Base-by-base conservation (phyloP, 164 flowering plant species). In the Cinnamomum chago region DNA sequence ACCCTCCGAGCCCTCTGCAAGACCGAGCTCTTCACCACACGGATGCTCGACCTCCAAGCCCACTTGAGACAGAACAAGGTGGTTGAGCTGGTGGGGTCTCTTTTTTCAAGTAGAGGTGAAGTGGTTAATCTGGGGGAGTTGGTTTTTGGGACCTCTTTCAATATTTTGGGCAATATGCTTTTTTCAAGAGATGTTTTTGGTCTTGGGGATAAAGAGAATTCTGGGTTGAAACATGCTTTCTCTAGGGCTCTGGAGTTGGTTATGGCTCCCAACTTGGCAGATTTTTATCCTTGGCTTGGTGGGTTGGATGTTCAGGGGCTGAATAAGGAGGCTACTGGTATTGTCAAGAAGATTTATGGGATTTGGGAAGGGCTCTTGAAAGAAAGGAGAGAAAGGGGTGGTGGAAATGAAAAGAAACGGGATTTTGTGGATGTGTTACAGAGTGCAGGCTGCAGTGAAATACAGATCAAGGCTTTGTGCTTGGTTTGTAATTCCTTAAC, bases 1-100 rank as follows among this genome's bases (percentile, higher is more conserved):
- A 10, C 18, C 2, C 58, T 83, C 5, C 68, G 83, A 11, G 64
- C 76, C 13, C 4, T 83, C 18, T 79, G 80, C 35, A 70, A 75
- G 66, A 47, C 76, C 0, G 82, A 85, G 74, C 73, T 81, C 2
- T 81, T 85, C 65, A 74, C 87, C 0, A 22, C 58, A 17, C 80
- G 71, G 70, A 77, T 75, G 14, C 20, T 84, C 15, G 80, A 73
- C 23, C 60, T 72, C 24, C 82, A 77, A 27, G 55, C 67, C 7
- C 1, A 5, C 4, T 1, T 82, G 71, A 71, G 82, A 22, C 79
- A 80, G 79, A 67, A 65, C 47, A 84, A 82, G 67, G 76, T 70
- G 20, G 24, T 0, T 18, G 81, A 24, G 25, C 25, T 24, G 25
- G 25, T 24, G 25, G 25, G 25, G 25, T 24, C 25, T 24, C 25